Conservation (phyloP, 768 basidiomycete genomes). For the Hygrophorus pudorinus region DNA sequence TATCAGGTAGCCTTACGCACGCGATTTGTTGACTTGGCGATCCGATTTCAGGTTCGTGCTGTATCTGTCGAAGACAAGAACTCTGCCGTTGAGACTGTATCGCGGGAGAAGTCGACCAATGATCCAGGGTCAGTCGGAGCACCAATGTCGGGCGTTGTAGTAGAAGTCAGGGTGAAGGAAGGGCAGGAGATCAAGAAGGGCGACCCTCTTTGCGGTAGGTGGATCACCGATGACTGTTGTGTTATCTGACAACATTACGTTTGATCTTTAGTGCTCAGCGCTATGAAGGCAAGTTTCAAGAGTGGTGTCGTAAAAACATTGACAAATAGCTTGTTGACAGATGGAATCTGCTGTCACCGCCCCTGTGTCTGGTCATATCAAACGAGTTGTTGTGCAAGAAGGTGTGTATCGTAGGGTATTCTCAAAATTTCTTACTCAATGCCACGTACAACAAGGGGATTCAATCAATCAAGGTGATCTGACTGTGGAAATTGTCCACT, state of each 20-base stretch:
- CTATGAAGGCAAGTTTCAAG: constrained; percentile 74
- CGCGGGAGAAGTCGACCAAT: constrained; percentile 86
- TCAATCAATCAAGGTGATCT: constrained; percentile 93
- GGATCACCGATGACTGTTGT: constrained; percentile 6
- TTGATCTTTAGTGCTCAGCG: constrained; percentile 64
- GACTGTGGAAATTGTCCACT: constrained; percentile 80
- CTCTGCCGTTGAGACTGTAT: constrained; percentile 91
- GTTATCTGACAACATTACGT: constrained; percentile 13
- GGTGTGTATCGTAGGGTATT: constrained; percentile 31
- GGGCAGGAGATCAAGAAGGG: constrained; percentile 98
- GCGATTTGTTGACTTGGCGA: constrained; percentile 10
- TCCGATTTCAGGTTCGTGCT: constrained; percentile 83
- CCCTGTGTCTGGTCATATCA: constrained; percentile 93
- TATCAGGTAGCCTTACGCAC: constrained; percentile 2
- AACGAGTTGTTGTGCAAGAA: constrained; percentile 86
- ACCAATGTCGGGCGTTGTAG: constrained; percentile 96
- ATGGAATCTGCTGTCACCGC: constrained; percentile 98
- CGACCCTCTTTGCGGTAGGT: constrained; percentile 85
- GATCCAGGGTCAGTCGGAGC: constrained; percentile 98
- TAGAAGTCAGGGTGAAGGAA: constrained; percentile 97
- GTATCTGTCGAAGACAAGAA: constrained; percentile 95
- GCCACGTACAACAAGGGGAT: constrained; percentile 46
- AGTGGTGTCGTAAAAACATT: constrained; percentile 8
- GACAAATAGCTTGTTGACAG: constrained; percentile 31
- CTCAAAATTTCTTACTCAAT: constrained; percentile 1